phyloP scores from a whole-genome alignment of 2,329 filamentous ascomycete genomes.

The Penicillium digitatum region DNA sequence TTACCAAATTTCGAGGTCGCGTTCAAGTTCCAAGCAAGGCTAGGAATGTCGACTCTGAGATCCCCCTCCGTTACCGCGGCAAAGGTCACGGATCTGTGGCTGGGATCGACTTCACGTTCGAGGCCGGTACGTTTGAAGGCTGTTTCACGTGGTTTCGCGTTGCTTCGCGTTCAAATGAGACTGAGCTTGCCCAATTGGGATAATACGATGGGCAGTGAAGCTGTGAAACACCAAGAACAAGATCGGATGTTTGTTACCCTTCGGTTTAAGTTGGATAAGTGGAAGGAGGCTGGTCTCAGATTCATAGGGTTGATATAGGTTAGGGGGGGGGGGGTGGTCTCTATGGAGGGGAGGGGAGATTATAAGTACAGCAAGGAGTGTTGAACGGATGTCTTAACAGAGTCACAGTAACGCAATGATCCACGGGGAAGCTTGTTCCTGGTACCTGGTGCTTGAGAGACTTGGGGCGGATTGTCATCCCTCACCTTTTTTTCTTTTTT shows the following conservation, averaged over 20 bases:
- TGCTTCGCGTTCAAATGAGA: too few relatives aligned
- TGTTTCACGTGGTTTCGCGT: conserved; percentile 13
- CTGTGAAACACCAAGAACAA: conserved; percentile 7
- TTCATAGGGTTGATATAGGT: conserved; percentile 11
- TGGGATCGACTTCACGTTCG: conserved; percentile 13
- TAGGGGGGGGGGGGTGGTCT: conserved; percentile 11
- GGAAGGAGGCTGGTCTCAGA: conserved; percentile 24
- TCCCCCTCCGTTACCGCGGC: conserved; percentile 36
- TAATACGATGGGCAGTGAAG: conserved; percentile 15
- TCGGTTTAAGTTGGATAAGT: neutral
- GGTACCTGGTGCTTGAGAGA: conserved; percentile 6
- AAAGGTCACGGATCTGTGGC: conserved; percentile 14
- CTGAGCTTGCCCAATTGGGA: conserved; percentile 1
- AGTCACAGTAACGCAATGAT: conserved; percentile 6
- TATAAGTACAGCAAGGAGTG: conserved; percentile 14
- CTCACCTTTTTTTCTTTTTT: conserved; percentile 12
- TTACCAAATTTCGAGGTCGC: conserved; percentile 27
- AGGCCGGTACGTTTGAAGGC: conserved; percentile 10
- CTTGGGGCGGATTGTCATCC: conserved; percentile 17
- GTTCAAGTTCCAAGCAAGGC: conserved; percentile 39
- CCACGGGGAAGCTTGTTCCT: conserved; percentile 22
- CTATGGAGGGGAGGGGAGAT: conserved; percentile 12
- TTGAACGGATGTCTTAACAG: conserved; percentile 14
- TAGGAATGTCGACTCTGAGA: conserved; percentile 41
- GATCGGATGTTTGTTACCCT: conserved; percentile 9